A percentile compares a stretch with the other conserved stretches of the same genome.
phyloP scores from a whole-genome alignment of 768 basidiomycete genomes.

The Porphyrellus cyaneotinctus region DNA sequence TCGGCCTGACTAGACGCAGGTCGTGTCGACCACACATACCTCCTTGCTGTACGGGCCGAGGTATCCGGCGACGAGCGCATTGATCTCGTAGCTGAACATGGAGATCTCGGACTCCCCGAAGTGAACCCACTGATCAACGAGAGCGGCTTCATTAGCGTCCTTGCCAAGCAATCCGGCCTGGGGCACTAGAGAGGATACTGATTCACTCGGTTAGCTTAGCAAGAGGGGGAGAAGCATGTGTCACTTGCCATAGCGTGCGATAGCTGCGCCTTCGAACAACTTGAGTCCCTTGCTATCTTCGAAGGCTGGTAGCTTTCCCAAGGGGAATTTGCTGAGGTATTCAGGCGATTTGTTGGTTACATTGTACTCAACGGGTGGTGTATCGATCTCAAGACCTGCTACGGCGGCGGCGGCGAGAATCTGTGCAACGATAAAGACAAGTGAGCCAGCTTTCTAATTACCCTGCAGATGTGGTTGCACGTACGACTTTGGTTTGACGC shows the following conservation, averaged over 20 bases:
- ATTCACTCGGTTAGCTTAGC: neutral
- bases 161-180: conserved; percentile 27
- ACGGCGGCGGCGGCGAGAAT: conserved; percentile 23
- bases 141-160: conserved; percentile 18
- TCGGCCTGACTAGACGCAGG: neutral
- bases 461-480: conserved; percentile 1
- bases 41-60: conserved; percentile 25
- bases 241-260: conserved; percentile 27
- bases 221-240: neutral
- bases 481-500: conserved; percentile 28
- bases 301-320: conserved; percentile 29
- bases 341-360: conserved; percentile 28
- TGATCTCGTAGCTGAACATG: conserved; percentile 17
- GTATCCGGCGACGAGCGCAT: conserved; percentile 14
- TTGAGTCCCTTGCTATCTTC: conserved; percentile 22
- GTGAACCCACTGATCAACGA: conserved; percentile 32
- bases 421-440: conserved; percentile 9
- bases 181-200: conserved; percentile 27
- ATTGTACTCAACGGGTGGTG: conserved; percentile 16
- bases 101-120: conserved; percentile 28
- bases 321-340: conserved; percentile 27
- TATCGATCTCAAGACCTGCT: conserved; percentile 27
- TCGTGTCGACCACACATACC: conserved; percentile 1
- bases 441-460: neutral
- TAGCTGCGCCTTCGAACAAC: conserved; percentile 27